Conservation (phyloP, 495 filamentous ascomycete species). For the Aspergillus saccharolyticus region DNA sequence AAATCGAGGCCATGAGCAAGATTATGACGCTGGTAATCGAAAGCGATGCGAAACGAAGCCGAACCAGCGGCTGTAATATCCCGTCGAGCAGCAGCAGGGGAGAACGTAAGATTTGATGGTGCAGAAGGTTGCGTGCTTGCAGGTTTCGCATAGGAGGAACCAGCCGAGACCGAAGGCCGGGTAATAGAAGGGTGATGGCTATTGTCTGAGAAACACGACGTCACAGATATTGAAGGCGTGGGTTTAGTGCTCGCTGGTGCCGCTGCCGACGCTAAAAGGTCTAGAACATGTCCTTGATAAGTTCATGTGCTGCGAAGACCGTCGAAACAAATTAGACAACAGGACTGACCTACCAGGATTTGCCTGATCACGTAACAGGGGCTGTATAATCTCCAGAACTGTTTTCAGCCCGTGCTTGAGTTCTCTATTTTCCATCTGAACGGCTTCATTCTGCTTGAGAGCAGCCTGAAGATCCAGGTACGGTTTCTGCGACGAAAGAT, state of each 20-base stretch:
- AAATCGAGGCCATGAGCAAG: slow-evolving; percentile 53
- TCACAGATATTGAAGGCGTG: slow-evolving; percentile 20
- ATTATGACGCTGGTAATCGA: slow-evolving; percentile 51
- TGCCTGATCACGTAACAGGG: slow-evolving; percentile 42
- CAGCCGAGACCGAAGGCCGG: slow-evolving; percentile 16
- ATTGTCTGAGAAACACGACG: slow-evolving; percentile 25
- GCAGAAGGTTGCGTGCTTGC: slow-evolving; percentile 34
- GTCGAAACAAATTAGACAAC: not conserved
- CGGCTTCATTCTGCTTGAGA: slow-evolving; percentile 61
- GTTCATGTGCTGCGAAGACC: not conserved
- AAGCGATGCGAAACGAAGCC: slow-evolving; percentile 28
- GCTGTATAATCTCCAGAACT: slow-evolving; percentile 61
- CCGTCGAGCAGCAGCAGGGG: slow-evolving; percentile 18
- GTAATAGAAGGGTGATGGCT: slow-evolving; percentile 17
- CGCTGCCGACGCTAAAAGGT: slow-evolving; percentile 7
- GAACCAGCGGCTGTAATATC: slow-evolving; percentile 24
- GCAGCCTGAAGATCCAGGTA: slow-evolving; percentile 72
- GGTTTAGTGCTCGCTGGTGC: slow-evolving; percentile 14
- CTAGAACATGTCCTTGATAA: not conserved
- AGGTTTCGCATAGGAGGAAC: slow-evolving; percentile 30
- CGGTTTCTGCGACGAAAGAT: slow-evolving; percentile 69
- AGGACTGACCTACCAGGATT: slow-evolving; percentile 20
- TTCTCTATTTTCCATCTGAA: slow-evolving; percentile 66
- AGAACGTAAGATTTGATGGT: slow-evolving; percentile 28
- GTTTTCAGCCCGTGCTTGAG: slow-evolving; percentile 57